Base-by-base conservation (phyloP, 306 rosid genomes). In the Begonia peltatifolia region DNA sequence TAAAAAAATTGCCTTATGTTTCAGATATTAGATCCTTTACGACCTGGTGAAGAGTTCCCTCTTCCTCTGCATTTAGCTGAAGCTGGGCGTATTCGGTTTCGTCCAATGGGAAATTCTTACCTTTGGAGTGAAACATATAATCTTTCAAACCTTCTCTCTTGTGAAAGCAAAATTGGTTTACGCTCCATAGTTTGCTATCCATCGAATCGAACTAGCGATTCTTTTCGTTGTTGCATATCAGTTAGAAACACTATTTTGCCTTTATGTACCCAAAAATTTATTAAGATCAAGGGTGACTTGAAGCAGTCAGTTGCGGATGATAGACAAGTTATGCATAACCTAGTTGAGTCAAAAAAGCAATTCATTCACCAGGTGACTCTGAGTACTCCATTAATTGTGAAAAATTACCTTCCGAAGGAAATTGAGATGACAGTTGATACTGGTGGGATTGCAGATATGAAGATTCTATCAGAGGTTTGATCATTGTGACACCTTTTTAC, bases 31-130 rank as follows among this genome's bases (percentile, higher is more conserved):
- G 95, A 83, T 63, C 97, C 97, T 1, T 68, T 89, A 66, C 67
- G 74, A 56, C 95, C 97, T 49, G 87, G 97, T 62, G 81, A 89
- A 60, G 90, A 83, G 75, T 63, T 89, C 57, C 97, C 97, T 5
- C 79, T 89, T 59, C 97, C 97, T 30, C 74, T 89, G 41, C 94
- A 89, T 79, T 75, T 89, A 80, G 94, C 95, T 57, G 97, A 82
- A 70, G 94, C 87, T 53, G 97, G 97, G 62, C 74, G 78, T 59
- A 71, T 89, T 58, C 80, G 97, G 60, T 89, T 95, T 95, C 81
- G 95, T 62, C 97, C 97, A 49, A 46, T 74, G 65, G 97, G 97
- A 47, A 70, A 72, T 58, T 80, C 94, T 63, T 83, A 82, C 67
- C 64, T 89, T 61, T 89, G 97, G 97, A 89, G 95, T 73, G 95